phyloP scores from a whole-genome alignment of 2,329 filamentous ascomycete species.

The Pyricularia sp. region DNA sequence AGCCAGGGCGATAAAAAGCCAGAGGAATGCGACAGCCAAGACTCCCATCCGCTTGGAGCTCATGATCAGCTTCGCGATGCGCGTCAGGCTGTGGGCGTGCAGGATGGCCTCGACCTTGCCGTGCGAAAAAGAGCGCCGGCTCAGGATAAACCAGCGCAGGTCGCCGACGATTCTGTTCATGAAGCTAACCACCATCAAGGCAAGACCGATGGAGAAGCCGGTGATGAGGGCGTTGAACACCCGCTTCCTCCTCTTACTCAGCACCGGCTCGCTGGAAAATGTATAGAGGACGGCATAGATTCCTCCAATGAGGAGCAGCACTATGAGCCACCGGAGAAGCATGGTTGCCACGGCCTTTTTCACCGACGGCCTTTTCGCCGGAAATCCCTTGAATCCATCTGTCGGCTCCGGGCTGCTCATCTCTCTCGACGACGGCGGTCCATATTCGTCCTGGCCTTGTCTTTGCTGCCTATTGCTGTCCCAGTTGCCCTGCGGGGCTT shows the following conservation, averaged over 20 bases:
- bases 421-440: not conserved
- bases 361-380: slow-evolving; percentile 1
- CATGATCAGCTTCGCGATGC: slow-evolving; percentile 1
- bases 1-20: not conserved
- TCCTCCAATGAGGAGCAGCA: not conserved
- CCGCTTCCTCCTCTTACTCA: slow-evolving; percentile 1
- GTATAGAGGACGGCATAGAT: not conserved
- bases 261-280: not conserved
- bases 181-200: slow-evolving; percentile 30
- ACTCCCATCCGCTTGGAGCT: not conserved
- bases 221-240: slow-evolving; percentile 33
- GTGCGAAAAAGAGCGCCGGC: slow-evolving; percentile 23
- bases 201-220: slow-evolving; percentile 29
- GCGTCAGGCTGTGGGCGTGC: slow-evolving; percentile 3
- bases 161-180: slow-evolving; percentile 33
- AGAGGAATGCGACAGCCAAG: not conserved
- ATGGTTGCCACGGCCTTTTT: not conserved
- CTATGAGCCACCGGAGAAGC: not conserved
- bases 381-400: slow-evolving; percentile 2
- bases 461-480: not conserved
- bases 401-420: not conserved
- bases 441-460: not conserved
- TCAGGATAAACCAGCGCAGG: slow-evolving; percentile 36
- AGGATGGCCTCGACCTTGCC: slow-evolving; percentile 22
- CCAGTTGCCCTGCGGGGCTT: not conserved